phyloP scores from a whole-genome alignment of 2,329 filamentous ascomycete genomes.

The Paraphoma chrysanthemicola region DNA sequence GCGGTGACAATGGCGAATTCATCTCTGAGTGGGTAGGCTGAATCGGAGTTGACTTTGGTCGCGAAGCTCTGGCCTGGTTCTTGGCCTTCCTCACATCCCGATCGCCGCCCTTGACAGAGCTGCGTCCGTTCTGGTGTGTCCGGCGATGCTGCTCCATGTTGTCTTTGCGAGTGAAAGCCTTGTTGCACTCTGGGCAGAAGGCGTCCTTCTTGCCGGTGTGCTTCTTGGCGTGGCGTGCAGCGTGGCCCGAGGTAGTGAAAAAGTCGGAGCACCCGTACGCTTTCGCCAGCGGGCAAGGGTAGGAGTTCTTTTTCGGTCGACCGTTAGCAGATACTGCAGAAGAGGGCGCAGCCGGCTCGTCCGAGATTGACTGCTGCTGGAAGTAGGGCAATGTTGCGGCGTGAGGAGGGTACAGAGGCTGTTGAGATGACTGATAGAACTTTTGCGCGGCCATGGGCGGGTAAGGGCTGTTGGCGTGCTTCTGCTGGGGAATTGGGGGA shows the following conservation, averaged over 20 bases:
- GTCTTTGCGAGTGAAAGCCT: slow-evolving; percentile 82
- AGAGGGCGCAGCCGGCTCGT: slow-evolving; percentile 37
- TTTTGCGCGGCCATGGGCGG: neutral
- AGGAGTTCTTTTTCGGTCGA: slow-evolving; percentile 68
- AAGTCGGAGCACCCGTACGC: slow-evolving; percentile 76
- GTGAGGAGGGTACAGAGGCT: neutral
- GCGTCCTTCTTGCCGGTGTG: slow-evolving; percentile 83
- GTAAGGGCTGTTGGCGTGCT: neutral
- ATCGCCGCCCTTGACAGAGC: slow-evolving; percentile 42
- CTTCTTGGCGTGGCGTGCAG: slow-evolving; percentile 84
- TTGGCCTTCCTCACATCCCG: slow-evolving; percentile 48
- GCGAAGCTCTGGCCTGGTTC: slow-evolving; percentile 29
- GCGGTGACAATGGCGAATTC: slow-evolving; percentile 30
- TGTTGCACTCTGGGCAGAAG: slow-evolving; percentile 73
- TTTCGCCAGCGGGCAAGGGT: slow-evolving; percentile 76
- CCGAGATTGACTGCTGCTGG: slow-evolving; percentile 4
- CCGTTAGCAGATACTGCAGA: slow-evolving; percentile 51
- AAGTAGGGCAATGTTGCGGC: neutral
- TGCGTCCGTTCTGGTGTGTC: slow-evolving; percentile 69
- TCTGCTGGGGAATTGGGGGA: slow-evolving; percentile 29
- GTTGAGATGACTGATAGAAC: neutral
- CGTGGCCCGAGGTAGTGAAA: slow-evolving; percentile 84
- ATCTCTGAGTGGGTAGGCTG: slow-evolving; percentile 31
- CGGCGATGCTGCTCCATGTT: slow-evolving; percentile 88
- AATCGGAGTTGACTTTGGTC: slow-evolving; percentile 42